Evolutionary conservation across 2,329 filamentous ascomycete species (phyloP), one percentile per base, ranked within the genome.

Genomic region (Colletotrichum destructivum): DNA sequence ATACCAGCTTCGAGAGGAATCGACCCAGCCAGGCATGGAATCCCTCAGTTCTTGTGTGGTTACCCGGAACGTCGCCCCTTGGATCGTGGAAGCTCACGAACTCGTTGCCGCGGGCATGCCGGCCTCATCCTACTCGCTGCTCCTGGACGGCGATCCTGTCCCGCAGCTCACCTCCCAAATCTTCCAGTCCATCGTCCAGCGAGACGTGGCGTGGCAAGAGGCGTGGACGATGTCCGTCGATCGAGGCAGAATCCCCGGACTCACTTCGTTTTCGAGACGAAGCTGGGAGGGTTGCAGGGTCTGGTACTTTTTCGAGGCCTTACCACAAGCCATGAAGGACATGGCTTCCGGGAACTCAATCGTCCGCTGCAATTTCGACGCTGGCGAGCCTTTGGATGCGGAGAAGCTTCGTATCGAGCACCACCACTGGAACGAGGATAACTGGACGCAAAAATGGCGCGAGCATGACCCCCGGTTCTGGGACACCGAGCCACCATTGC

Each of bases 21-120:
- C 31, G 9, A 8, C 31, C 6, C 31, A 31, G 31, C 49, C 49
- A 12, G 49, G 23, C 2, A 57, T 74, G 13, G 9, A 47, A 0
- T 77, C 31, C 0, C 8, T 4, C 0, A 38, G 18, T 0, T 71
- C 11, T 72, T 31, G n/a, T 71, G 74, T 0, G 84, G 67, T 9
- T 79, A 82, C 0, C 31, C 31, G 31, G 5, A 31, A 8, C 31
- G 31, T 31, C 5, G 31, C 31, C 5, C 31, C 31, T 8, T 31
- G 31, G 31, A 8, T 31, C 8, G 31, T 31, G 7, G 31, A 31
- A 31, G 31, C 31, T 31, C 31, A 8, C 6, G 63, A 55, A 16
- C 76, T 80, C 0, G 78, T 73, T 0, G 82, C 82, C 7, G 26
- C 51, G 12, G 51, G 51, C 8, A 55, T 55, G 51, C 51, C 51